Evolutionary conservation across 768 basidiomycete genomes (phyloP), one percentile per base, ranked within the genome.

Genomic region (Amanita muscaria): DNA sequence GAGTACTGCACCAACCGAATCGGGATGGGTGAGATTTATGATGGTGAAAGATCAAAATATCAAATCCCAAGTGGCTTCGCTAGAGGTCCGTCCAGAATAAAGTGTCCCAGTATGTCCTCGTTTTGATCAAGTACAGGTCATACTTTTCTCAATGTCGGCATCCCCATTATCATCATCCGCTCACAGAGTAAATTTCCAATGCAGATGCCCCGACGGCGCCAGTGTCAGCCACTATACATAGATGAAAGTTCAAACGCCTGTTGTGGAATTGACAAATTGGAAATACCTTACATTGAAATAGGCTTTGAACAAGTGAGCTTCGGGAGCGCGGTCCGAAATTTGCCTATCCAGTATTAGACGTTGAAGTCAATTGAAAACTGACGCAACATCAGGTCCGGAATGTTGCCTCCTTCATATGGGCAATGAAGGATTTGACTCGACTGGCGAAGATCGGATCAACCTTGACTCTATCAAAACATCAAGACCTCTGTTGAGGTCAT

Each of bases 101-200:
- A 72, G 51, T 81, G 80, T 40, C 66, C 65, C 12, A 84, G 73
- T 6, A 76, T 79, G 33, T 48, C 48, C 38, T 70, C 66, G 53
- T 83, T 83, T 38, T 70, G 64, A 60, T 83, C 77, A 12, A 84
- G 72, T 8, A 82, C 77, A 0, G 68, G 69, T 19, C 77, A 72
- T 24, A 83, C 74, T 59, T 83, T 80, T 30, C 72, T 73, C 76
- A n/a, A 83, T 80, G 50, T 80, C 77, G 1, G 80, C 80, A 50
- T 76, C 77, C 8, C 81, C 80, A 49, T 81, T 79, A 60, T 81
- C 79, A 57, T 83, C 80, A 52, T 81, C 79, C 2, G 80, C 79
- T 11, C 80, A 72, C 11, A 84, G 65, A 18, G 78, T 80, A 62
- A 84, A 82, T 55, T 79, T 78, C 44, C 69, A 83, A 82, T 1